These are phyloP conservation scores for Boletus reticuloceps DNA, from an alignment of 768 basidiomycete genomes.

Conservation along the genomic window DNA sequence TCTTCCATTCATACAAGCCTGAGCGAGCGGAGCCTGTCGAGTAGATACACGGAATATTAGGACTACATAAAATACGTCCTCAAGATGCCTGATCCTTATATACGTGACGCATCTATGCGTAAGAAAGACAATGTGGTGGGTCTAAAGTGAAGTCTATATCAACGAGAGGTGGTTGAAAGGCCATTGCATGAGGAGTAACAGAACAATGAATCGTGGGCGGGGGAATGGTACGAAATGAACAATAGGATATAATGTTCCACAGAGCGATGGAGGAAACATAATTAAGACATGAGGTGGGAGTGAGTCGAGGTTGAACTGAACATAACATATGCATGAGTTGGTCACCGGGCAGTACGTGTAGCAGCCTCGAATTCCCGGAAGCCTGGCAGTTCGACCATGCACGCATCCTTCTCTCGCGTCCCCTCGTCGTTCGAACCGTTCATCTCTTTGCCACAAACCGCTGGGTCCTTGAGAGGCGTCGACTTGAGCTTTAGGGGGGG, in stretches of 20 bases:
- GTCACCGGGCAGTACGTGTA: constrained; percentile 20
- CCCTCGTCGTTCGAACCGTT: constrained; percentile 21
- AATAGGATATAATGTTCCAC: constrained; percentile 22
- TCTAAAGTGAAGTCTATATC: constrained; percentile 27
- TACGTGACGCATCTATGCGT: constrained; percentile 30
- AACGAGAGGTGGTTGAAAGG: constrained; percentile 1
- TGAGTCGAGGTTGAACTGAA: not conserved
- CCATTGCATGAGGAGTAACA: constrained; percentile 8
- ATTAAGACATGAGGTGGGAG: not conserved
- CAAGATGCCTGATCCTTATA: constrained; percentile 35
- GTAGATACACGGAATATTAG: constrained; percentile 32
- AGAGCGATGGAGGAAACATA: constrained; percentile 5
- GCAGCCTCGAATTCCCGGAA: constrained; percentile 67
- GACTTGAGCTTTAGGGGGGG: constrained; percentile 59
- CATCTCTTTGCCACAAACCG: constrained; percentile 19
- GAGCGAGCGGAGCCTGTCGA: constrained; percentile 4
- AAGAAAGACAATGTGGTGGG: constrained; percentile 11
- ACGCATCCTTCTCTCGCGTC: constrained; percentile 15
- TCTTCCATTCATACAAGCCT: constrained; percentile 21
- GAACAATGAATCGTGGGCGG: constrained; percentile 4
- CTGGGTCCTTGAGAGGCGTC: constrained; percentile 10
- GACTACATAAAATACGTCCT: constrained; percentile 35
- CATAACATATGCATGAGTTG: not conserved
- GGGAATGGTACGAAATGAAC: not conserved
- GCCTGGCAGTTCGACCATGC: constrained; percentile 53